Evolutionary conservation across 192 early-diverging fungal genomes (phyloP).

Genomic region (Umbelopsis vinacea): DNA sequence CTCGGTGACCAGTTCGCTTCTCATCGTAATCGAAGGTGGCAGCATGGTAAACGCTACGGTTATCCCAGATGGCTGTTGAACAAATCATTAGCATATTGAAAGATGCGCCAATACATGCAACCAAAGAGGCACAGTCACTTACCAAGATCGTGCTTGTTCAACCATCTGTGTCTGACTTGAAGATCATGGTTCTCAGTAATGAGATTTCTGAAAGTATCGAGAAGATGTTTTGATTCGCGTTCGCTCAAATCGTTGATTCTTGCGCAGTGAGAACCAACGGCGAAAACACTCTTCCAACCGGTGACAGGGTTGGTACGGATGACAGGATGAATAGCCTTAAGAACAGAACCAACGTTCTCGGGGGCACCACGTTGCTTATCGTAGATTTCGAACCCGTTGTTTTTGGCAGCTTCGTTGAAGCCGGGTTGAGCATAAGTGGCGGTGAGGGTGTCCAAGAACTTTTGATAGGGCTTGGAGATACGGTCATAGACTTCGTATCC

Average conservation of each 20-base stretch:
- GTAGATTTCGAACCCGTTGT: conserved; percentile 13
- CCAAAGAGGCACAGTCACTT: not conserved
- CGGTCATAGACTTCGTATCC: conserved; percentile 47
- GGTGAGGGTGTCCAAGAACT: conserved; percentile 36
- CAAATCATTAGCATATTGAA: not conserved
- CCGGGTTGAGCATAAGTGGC: conserved; percentile 35
- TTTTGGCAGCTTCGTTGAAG: conserved; percentile 21
- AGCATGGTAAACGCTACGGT: conserved; percentile 43
- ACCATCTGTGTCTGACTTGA: conserved; percentile 52
- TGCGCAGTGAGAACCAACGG: conserved; percentile 21
- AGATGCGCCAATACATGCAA: not conserved
- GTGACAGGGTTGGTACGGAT: conserved; percentile 59
- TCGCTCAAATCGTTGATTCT: conserved; percentile 45
- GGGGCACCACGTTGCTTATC: conserved; percentile 20
- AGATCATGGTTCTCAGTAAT: conserved; percentile 46
- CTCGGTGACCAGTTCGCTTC: conserved; percentile 44
- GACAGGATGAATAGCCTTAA: conserved; percentile 51
- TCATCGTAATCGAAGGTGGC: conserved; percentile 48
- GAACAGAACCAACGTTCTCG: conserved; percentile 39
- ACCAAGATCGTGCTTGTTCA: conserved; percentile 34
- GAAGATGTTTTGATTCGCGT: conserved; percentile 44
- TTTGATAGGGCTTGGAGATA: conserved; percentile 32
- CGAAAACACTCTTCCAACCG: conserved; percentile 53
- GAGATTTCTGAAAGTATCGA: conserved; percentile 41
- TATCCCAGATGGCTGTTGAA: conserved; percentile 53